Percentiles rank a stretch among this genome's conserved stretches.
phyloP scores from a whole-genome alignment of 1,284 basidiomycete genomes.

The Trichosporon sp. region DNA sequence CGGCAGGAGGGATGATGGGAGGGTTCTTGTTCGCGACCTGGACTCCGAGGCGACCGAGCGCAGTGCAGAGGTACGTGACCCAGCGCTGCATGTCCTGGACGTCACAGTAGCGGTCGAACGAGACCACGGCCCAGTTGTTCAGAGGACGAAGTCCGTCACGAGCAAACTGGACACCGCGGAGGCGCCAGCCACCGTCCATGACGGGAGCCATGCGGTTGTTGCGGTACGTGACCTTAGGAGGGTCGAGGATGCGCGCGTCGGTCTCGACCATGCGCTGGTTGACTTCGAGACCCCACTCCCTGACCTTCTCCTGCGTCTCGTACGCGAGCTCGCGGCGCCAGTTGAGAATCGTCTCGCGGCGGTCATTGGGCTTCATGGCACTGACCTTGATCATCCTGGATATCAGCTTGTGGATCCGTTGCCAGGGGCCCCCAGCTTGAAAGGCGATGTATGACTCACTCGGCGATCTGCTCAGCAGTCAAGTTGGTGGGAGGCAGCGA shows the following conservation, averaged over 20 bases:
- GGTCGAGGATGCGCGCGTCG: conserved; percentile 51
- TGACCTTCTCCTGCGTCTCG: conserved; percentile 45
- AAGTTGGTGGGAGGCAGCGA: conserved; percentile 47
- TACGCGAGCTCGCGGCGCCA: conserved; percentile 46
- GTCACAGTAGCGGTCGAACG: conserved; percentile 46
- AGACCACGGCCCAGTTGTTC: conserved; percentile 51
- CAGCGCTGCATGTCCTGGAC: conserved; percentile 42
- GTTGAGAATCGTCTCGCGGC: conserved; percentile 33
- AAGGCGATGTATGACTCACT: conserved; percentile 33
- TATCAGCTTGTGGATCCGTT: conserved; percentile 1
- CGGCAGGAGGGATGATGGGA: conserved; percentile 38
- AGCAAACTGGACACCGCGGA: conserved; percentile 49
- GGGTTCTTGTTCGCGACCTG: conserved; percentile 42
- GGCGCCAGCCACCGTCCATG: conserved; percentile 40
- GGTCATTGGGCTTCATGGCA: conserved; percentile 47
- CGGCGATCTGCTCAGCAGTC: conserved; percentile 45
- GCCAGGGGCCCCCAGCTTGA: too few relatives aligned
- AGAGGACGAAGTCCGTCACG: conserved; percentile 43
- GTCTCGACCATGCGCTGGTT: conserved; percentile 48
- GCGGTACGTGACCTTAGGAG: conserved; percentile 49
- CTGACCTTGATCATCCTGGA: conserved; percentile 54
- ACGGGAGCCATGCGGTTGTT: conserved; percentile 17
- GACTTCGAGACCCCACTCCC: conserved; percentile 57
- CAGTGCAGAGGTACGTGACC: conserved; percentile 34
- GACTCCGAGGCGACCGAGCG: conserved; percentile 40